Evolutionary conservation across 768 basidiomycete genomes (phyloP).

Genomic region (Trametes cingulata): DNA sequence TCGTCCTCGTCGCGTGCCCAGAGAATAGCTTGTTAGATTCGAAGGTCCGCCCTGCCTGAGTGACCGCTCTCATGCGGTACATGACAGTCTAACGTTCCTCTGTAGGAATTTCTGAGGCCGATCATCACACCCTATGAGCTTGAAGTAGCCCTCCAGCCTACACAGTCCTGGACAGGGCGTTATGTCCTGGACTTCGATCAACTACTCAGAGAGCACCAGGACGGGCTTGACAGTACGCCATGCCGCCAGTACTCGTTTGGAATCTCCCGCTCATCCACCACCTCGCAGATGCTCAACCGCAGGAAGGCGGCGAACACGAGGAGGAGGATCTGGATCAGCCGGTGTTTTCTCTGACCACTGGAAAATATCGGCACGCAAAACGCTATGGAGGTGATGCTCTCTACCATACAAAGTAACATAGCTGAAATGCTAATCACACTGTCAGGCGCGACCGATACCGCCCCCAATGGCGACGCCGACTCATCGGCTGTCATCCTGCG

Average conservation of each 20-base stretch:
- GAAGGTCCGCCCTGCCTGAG: constrained; percentile 43
- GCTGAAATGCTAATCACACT: not conserved
- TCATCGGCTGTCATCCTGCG: constrained; percentile 56
- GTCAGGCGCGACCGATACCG: constrained; percentile 8
- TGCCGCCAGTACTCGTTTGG: not conserved
- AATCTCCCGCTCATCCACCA: no score
- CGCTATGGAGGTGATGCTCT: constrained; percentile 52
- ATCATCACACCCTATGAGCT: constrained; percentile 96
- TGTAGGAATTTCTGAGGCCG: constrained; percentile 83
- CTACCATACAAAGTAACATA: not conserved
- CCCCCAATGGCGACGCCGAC: constrained; percentile 25
- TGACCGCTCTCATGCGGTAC: not conserved
- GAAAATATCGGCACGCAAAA: constrained; percentile 79
- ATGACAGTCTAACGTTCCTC: not conserved
- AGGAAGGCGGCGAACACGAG: constrained; percentile 18
- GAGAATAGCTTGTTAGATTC: constrained; percentile 85
- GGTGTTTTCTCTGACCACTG: constrained; percentile 83
- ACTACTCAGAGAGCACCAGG: constrained; percentile 44
- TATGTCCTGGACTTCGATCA: constrained; percentile 80
- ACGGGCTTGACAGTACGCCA: constrained; percentile 14
- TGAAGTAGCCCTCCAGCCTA: constrained; percentile 70
- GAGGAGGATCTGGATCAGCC: constrained; percentile 69
- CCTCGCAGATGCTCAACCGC: not conserved
- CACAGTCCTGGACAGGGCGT: constrained; percentile 70
- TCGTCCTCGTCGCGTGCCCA: constrained; percentile 90